A percentile compares a stretch with the other conserved stretches of the same genome.
phyloP scores from a whole-genome alignment of 176 grass and related monocot genomes.

The Rhynchospora tenuis region DNA sequence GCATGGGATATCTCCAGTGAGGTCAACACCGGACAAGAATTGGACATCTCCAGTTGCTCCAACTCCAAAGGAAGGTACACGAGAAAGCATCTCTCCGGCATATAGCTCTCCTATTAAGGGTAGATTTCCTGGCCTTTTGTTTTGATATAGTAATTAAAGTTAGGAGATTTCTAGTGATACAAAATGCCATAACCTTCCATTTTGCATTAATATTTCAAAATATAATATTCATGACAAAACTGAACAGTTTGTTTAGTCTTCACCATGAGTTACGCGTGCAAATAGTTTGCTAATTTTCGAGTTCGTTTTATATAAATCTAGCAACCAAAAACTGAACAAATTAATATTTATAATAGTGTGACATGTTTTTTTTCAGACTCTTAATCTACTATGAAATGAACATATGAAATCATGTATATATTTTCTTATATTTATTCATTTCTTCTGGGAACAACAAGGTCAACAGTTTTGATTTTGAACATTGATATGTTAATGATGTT shows the following conservation, averaged over 20 bases:
- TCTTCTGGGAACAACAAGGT: neutral
- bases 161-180: neutral
- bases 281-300: neutral
- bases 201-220: conserved; percentile 16
- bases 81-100: conserved; percentile 19
- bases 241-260: neutral
- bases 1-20: conserved; percentile 35
- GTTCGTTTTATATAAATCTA: neutral
- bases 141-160: neutral
- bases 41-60: conserved; percentile 32
- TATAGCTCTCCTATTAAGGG: conserved; percentile 47
- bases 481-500: neutral
- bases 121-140: conserved; percentile 15
- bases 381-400: neutral
- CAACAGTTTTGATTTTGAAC: neutral
- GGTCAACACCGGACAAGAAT: conserved; percentile 22
- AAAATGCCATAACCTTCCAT: neutral
- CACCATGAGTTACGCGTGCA: neutral
- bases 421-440: neutral
- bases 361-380: neutral
- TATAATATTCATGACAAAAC: neutral
- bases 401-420: neutral
- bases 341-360: neutral
- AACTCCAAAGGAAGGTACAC: conserved; percentile 40
- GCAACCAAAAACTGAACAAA: neutral